Evolutionary conservation across 768 basidiomycete genomes (phyloP).

Genomic region (Boletus rufocinnamomeus): DNA sequence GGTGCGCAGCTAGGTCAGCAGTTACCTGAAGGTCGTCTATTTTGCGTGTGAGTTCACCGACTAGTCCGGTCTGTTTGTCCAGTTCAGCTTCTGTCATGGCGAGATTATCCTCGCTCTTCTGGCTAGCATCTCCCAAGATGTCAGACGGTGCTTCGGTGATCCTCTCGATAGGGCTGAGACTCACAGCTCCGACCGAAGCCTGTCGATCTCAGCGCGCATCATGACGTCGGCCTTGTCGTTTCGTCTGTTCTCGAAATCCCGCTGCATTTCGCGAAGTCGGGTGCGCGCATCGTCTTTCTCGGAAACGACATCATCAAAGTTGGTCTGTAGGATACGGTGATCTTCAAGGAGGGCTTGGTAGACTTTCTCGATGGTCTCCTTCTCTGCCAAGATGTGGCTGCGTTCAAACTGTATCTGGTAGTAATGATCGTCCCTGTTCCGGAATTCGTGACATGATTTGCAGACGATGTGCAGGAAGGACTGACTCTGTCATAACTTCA

Average conservation of each 20-base stretch:
- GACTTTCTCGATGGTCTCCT: slow-evolving; percentile 82
- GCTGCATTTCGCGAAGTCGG: slow-evolving; percentile 59
- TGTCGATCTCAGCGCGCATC: slow-evolving; percentile 79
- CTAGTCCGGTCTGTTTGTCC: slow-evolving; percentile 70
- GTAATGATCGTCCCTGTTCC: slow-evolving; percentile 79
- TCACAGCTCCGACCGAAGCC: slow-evolving; percentile 81
- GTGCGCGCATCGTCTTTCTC: slow-evolving; percentile 78
- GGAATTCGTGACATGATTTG: slow-evolving; percentile 12
- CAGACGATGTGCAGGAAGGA: slow-evolving; percentile 17
- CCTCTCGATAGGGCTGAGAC: slow-evolving; percentile 33
- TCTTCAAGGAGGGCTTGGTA: slow-evolving; percentile 78
- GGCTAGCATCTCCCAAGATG: slow-evolving; percentile 51
- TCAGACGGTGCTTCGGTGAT: slow-evolving; percentile 22
- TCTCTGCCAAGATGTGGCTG: slow-evolving; percentile 76
- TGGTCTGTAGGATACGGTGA: slow-evolving; percentile 71
- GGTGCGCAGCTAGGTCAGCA: slow-evolving; percentile 73
- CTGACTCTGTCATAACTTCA: slow-evolving; percentile 80
- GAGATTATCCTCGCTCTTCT: slow-evolving; percentile 93
- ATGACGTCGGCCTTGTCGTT: slow-evolving; percentile 76
- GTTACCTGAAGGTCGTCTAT: slow-evolving; percentile 78
- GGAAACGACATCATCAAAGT: slow-evolving; percentile 70
- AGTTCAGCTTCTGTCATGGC: slow-evolving; percentile 79
- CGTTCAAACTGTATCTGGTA: slow-evolving; percentile 82
- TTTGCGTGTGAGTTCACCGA: slow-evolving; percentile 74
- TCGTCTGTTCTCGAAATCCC: slow-evolving; percentile 59